Percentiles rank a stretch among this genome's conserved stretches.
Evolutionary conservation across 2,329 filamentous ascomycete species (phyloP).

Genomic region (Penicillium capsulatum): DNA sequence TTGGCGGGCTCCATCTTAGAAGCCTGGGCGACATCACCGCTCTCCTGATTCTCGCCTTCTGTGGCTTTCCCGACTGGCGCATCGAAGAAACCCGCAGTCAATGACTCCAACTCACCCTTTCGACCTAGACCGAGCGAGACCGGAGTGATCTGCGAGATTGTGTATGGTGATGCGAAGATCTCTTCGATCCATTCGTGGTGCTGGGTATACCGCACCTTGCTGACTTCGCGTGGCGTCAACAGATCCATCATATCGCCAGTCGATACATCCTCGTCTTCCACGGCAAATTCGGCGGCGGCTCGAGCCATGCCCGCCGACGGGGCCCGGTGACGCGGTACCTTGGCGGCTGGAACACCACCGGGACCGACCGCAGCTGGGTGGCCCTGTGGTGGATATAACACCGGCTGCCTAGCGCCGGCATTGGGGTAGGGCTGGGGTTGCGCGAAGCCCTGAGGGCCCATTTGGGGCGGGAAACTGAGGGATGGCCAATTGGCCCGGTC

Average conservation of each 20-base stretch:
- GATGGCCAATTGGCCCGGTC: conserved; percentile 88
- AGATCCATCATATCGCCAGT: conserved; percentile 86
- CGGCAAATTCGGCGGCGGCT: conserved; percentile 45
- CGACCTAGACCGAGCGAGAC: conserved; percentile 82
- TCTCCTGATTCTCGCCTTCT: conserved; percentile 26
- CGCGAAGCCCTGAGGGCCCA: conserved; percentile 51
- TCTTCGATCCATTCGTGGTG: conserved; percentile 99
- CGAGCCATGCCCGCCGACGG: conserved; percentile 36
- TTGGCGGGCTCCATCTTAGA: conserved; percentile 69
- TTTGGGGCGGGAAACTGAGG: conserved; percentile 62
- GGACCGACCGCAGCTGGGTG: conserved; percentile 26
- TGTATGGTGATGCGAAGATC: conserved; percentile 84
- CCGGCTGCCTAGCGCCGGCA: conserved; percentile 36
- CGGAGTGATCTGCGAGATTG: conserved; percentile 77
- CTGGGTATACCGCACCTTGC: conserved; percentile 78
- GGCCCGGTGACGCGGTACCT: conserved; percentile 42
- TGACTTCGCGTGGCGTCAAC: conserved; percentile 84
- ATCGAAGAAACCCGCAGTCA: conserved; percentile 84
- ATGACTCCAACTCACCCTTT: conserved; percentile 71
- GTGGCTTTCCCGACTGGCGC: conserved; percentile 41
- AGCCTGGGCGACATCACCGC: conserved; percentile 37
- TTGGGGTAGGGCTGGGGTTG: conserved; percentile 32
- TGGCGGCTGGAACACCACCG: conserved; percentile 24
- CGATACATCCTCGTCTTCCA: conserved; percentile 85
- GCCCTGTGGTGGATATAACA: conserved; percentile 31